A percentile compares a stretch with the other conserved stretches of the same genome.
Evolutionary conservation across 2,329 filamentous ascomycete species (phyloP).

Genomic region (Sphaceloma murrayae): DNA sequence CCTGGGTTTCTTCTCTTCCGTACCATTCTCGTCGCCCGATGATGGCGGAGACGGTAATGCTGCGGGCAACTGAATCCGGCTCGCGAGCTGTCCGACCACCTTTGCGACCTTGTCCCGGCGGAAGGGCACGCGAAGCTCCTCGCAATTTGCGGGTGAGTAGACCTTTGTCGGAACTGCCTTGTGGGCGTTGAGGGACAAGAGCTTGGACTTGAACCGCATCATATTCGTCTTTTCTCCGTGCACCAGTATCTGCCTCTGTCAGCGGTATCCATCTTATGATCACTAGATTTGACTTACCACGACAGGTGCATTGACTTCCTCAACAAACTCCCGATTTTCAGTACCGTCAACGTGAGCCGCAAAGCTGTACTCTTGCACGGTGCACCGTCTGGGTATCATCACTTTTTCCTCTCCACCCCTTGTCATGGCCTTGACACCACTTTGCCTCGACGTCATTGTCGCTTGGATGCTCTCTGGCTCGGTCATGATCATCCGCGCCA

Average conservation of each 20-base stretch:
- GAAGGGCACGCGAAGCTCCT: constrained; percentile 91
- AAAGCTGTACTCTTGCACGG: constrained; percentile 88
- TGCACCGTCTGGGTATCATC: constrained; percentile 86
- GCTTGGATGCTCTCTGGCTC: constrained; percentile 93
- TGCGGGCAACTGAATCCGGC: constrained; percentile 59
- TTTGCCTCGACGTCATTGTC: constrained; percentile 57
- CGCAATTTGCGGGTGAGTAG: constrained; percentile 87
- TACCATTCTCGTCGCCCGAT: constrained; percentile 37
- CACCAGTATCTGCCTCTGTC: constrained; percentile 65
- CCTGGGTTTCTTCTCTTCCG: constrained; percentile 24
- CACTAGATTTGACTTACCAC: constrained; percentile 55
- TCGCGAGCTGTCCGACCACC: constrained; percentile 84
- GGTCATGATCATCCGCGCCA: constrained; percentile 91
- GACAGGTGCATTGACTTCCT: constrained; percentile 82
- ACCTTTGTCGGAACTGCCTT: constrained; percentile 80
- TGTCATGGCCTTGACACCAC: constrained; percentile 49
- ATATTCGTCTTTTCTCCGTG: constrained; percentile 97
- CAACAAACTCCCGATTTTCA: constrained; percentile 94
- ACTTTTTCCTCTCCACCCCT: constrained; percentile 66
- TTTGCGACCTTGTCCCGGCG: constrained; percentile 91
- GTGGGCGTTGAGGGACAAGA: constrained; percentile 80
- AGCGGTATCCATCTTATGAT: constrained; percentile 9
- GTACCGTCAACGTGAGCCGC: constrained; percentile 93
- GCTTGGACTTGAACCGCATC: constrained; percentile 90
- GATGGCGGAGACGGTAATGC: constrained; percentile 27